Conservation (phyloP, 139 green algal genomes). For the Chlorella sp. region DNA sequence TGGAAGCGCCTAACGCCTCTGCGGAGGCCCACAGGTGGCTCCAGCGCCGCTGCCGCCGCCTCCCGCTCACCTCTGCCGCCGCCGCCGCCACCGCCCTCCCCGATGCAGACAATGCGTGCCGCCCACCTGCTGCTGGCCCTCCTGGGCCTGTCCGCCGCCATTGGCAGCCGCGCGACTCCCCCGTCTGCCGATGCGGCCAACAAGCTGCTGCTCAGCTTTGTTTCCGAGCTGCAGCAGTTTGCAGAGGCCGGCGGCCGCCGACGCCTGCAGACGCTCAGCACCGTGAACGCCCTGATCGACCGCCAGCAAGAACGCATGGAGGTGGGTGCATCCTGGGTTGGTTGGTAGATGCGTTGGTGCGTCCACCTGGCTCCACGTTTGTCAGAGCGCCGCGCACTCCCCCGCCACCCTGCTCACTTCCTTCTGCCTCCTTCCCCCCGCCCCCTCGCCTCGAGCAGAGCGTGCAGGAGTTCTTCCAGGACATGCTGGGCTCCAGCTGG, state of each 20-base stretch:
- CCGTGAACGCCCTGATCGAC: background rate
- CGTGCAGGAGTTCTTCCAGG: conserved; percentile 1
- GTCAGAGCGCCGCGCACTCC: no score
- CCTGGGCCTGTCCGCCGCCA: background rate
- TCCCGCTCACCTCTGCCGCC: background rate
- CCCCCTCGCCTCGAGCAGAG: background rate
- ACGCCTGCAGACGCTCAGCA: background rate
- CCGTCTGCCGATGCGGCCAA: background rate
- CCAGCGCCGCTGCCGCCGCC: background rate
- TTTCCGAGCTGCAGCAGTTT: background rate
- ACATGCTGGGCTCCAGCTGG: conserved; percentile 11
- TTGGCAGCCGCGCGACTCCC: background rate
- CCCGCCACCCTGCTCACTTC: background rate
- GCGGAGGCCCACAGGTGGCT: no score
- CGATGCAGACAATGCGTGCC: background rate
- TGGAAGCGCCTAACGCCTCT: background rate
- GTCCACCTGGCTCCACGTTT: no score
- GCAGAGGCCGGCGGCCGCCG: background rate
- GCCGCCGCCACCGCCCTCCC: background rate
- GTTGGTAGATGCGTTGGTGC: background rate
- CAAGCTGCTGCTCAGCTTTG: background rate
- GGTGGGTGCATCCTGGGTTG: background rate
- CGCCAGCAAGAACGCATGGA: background rate
- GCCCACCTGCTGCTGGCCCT: conserved; percentile 1
- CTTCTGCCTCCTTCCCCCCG: background rate